Evolutionary conservation across 768 basidiomycete species (phyloP), one percentile per base, ranked within the genome.

Genomic region (Kwoniella newhampshirensis): DNA sequence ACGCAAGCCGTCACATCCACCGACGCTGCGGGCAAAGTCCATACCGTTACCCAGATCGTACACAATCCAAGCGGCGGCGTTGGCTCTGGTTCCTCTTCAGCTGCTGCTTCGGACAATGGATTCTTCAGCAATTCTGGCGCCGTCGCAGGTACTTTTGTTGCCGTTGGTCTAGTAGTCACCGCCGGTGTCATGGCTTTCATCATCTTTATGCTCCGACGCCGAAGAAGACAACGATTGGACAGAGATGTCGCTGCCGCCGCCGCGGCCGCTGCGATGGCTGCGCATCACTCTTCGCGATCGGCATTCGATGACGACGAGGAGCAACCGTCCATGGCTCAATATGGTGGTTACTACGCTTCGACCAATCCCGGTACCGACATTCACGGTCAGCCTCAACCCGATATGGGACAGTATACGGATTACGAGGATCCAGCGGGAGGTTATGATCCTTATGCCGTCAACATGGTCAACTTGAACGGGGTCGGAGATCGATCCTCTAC

Each of bases 121-220:
- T 98, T 96, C 79, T 93, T 94, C 77, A 75, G 75, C 47, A 89
- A 89, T 68, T 83, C 79, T 26, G 84, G 85, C 1, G 85, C 85
- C 9, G 84, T 88, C 3, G 84, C 85, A 1, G 88, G 86, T 6
- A 83, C 85, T n/a, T 89, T 90, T 73, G 80, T 86, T 6, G 84
- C 80, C 11, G 81, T 86, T 17, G 93, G 91, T 6, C 68, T 90
- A 20, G 86, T 89, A 3, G 77, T 81, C 4, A 80, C 82, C 1
- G 80, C 79, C 0, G 60, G 85, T 21, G 63, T 80, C 7, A 73
- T 81, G 8, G 81, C 80, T 8, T 60, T 81, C n/a, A 63, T 81
- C 18, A 80, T 81, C 68, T 73, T 78, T 60, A 73, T 78, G 64
- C 53, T 77, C 17, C 50, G 75, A 21, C 55, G 76, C 9, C 63